phyloP scores from a whole-genome alignment of 306 rosid species.

The Quercus variabilis region DNA sequence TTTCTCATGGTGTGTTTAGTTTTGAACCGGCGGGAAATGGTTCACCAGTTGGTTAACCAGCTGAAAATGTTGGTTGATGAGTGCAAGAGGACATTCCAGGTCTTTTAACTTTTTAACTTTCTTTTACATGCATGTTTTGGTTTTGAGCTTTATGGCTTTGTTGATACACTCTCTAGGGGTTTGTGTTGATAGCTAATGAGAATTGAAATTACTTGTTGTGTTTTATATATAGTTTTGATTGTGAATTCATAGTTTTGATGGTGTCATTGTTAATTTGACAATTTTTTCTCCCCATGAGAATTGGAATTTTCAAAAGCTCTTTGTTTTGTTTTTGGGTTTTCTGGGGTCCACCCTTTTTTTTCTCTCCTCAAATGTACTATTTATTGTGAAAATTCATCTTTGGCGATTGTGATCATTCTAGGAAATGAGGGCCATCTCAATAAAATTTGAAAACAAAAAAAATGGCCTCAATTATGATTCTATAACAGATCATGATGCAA shows the following conservation, averaged over 20 bases:
- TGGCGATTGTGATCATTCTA: background rate
- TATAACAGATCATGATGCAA: background rate
- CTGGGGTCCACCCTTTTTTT: too few relatives aligned
- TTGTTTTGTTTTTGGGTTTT: background rate
- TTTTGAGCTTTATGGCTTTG: background rate
- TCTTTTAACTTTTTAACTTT: slow-evolving; percentile 8
- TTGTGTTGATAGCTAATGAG: slow-evolving; percentile 1
- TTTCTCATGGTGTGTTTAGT: slow-evolving; percentile 80
- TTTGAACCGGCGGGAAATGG: slow-evolving; percentile 67
- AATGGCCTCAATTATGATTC: background rate
- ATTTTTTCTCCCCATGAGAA: background rate
- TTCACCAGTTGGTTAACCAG: slow-evolving; percentile 73
- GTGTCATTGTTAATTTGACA: background rate
- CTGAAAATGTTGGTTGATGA: slow-evolving; percentile 72
- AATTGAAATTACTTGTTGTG: background rate
- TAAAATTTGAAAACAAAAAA: background rate
- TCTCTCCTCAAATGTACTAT: background rate
- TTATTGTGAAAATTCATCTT: background rate
- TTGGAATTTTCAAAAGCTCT: background rate
- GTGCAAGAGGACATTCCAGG: slow-evolving; percentile 87
- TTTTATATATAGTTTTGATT: background rate
- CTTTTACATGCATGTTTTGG: background rate
- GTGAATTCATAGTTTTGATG: background rate
- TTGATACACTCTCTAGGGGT: background rate
- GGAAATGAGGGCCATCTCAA: background rate